These are phyloP conservation scores for Phellinidium pouzarii DNA, from an alignment of 1,284 basidiomycete genomes.

Conservation along the genomic window DNA sequence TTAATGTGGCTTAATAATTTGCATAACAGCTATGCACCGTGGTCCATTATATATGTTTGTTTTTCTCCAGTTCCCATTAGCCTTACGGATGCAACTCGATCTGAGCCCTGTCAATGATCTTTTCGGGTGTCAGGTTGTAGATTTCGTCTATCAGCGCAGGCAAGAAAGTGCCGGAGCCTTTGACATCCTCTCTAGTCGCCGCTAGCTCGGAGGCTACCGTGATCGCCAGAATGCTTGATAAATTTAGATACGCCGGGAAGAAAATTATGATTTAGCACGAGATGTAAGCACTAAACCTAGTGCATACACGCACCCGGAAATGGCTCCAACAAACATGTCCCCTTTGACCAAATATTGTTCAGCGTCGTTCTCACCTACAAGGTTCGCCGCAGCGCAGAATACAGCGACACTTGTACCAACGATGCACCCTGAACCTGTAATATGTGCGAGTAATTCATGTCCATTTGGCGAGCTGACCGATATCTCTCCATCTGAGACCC, in stretches of 20 bases:
- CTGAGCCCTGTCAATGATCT: constrained; percentile 42
- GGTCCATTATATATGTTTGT: neutral
- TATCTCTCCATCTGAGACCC: constrained; percentile 75
- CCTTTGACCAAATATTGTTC: constrained; percentile 51
- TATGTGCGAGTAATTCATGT: constrained; percentile 64
- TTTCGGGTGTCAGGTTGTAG: constrained; percentile 53
- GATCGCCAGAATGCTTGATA: constrained; percentile 64
- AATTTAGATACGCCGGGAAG: too few relatives aligned
- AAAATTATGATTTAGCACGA: constrained; percentile 15
- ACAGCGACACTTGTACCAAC: constrained; percentile 72
- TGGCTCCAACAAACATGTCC: constrained; percentile 68
- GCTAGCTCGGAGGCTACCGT: constrained; percentile 84
- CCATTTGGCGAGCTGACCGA: constrained; percentile 76
- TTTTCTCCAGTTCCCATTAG: neutral
- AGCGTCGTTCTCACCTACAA: constrained; percentile 23
- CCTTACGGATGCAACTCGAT: constrained; percentile 33
- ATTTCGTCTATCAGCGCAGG: constrained; percentile 83
- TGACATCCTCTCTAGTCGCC: constrained; percentile 59
- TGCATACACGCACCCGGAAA: constrained; percentile 58
- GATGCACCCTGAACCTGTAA: constrained; percentile 91
- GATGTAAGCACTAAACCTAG: neutral
- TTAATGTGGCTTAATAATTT: too few relatives aligned
- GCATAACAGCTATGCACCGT: neutral
- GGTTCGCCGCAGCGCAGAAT: constrained; percentile 68
- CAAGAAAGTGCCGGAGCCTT: constrained; percentile 84